A percentile compares a stretch with the other conserved stretches of the same genome.
phyloP scores from a whole-genome alignment of 306 rosid species.

The Acacia crassicarpa region DNA sequence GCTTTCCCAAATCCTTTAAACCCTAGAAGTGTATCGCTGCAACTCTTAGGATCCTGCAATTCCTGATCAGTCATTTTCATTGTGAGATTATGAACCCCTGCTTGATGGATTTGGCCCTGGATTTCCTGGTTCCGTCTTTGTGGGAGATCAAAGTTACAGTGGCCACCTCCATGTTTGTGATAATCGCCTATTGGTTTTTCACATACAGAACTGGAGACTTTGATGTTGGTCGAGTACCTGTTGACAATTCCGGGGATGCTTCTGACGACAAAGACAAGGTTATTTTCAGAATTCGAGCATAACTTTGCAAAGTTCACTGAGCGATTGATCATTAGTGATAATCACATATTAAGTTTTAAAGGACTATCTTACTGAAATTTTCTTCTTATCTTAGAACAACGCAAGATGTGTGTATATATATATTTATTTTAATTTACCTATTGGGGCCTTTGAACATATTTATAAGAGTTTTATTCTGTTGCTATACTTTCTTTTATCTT shows the following conservation, averaged over 20 bases:
- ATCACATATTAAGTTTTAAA: neutral
- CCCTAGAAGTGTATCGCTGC: conserved; percentile 28
- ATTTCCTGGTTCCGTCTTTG: conserved; percentile 65
- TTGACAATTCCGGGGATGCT: conserved; percentile 43
- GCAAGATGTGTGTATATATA: neutral
- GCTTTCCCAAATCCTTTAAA: conserved; percentile 41
- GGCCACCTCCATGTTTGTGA: conserved; percentile 68
- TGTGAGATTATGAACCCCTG: conserved; percentile 10
- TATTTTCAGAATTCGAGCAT: conserved; percentile 12
- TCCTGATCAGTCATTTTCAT: conserved; percentile 16
- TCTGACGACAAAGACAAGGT: conserved; percentile 65
- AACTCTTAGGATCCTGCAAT: neutral
- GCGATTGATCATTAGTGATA: neutral
- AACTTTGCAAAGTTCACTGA: neutral
- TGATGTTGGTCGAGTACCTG: conserved; percentile 48
- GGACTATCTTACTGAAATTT: neutral
- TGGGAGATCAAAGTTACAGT: conserved; percentile 87
- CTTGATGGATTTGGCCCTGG: conserved; percentile 55
- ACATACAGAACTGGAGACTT: conserved; percentile 39
- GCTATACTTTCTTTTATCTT: neutral
- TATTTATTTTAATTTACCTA: neutral
- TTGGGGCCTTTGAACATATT: neutral
- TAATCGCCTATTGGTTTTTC: conserved; percentile 69
- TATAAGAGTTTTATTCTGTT: neutral
- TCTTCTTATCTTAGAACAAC: conserved; percentile 7